Evolutionary conservation across 768 basidiomycete species (phyloP).

Genomic region (Lactifluus pinguis): DNA sequence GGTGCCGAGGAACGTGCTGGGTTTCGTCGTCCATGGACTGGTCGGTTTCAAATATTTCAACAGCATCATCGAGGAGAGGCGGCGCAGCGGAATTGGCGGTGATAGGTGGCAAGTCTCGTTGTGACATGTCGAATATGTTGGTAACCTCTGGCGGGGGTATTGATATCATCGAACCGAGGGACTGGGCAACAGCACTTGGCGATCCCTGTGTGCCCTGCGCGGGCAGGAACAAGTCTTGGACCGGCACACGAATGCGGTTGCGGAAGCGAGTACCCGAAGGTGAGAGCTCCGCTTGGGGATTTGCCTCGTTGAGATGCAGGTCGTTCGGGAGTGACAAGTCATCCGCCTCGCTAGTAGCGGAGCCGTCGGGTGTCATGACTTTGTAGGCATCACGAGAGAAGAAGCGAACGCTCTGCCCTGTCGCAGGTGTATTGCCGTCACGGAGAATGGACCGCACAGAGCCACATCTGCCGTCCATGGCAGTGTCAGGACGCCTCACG

Average conservation of each 20-base stretch:
- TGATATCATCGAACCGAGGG: slow-evolving; percentile 29
- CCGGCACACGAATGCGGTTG: slow-evolving; percentile 5
- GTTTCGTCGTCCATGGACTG: slow-evolving; percentile 20
- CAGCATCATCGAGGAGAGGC: slow-evolving; percentile 29
- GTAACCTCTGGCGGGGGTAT: slow-evolving; percentile 37
- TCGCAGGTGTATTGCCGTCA: slow-evolving; percentile 61
- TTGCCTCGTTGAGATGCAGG: slow-evolving; percentile 22
- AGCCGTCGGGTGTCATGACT: slow-evolving; percentile 56
- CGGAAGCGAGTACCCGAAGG: slow-evolving; percentile 14
- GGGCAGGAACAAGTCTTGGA: slow-evolving; percentile 18
- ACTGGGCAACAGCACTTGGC: slow-evolving; percentile 12
- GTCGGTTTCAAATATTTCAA: slow-evolving; percentile 29
- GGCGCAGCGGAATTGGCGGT: slow-evolving; percentile 24
- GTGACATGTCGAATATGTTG: slow-evolving; percentile 51
- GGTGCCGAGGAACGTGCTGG: slow-evolving; percentile 6
- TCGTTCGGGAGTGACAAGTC: slow-evolving; percentile 25
- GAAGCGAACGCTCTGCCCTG: slow-evolving; percentile 73
- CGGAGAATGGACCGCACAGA: slow-evolving; percentile 68
- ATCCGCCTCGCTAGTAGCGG: slow-evolving; percentile 33
- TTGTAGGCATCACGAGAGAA: slow-evolving; percentile 63
- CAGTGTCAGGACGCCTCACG: slow-evolving; percentile 22
- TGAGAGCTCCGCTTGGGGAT: slow-evolving; percentile 21
- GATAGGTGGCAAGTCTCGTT: slow-evolving; percentile 43
- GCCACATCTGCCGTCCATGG: slow-evolving; percentile 31
- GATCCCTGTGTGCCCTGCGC: slow-evolving; percentile 3